Percentiles rank a stretch among this genome's conserved stretches.
Evolutionary conservation across 306 rosid genomes (phyloP).

Genomic region (Phaseolus lunatus): DNA sequence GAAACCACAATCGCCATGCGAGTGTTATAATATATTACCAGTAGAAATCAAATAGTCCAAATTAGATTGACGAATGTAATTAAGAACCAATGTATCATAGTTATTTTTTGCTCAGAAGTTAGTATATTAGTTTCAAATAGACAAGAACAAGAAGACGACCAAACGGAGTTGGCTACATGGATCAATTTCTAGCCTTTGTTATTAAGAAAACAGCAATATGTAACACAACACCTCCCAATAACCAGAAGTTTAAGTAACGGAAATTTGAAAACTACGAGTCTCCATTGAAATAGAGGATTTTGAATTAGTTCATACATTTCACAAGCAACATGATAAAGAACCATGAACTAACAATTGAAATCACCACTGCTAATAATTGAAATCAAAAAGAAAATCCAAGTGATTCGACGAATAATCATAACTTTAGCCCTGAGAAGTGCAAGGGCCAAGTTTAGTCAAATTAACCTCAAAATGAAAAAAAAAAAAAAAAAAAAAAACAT

Average conservation of each 20-base stretch:
- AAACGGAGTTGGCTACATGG: neutral
- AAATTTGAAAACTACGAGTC: slow-evolving; percentile 3
- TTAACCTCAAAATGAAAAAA: neutral
- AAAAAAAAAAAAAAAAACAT: neutral
- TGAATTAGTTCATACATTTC: neutral
- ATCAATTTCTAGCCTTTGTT: neutral
- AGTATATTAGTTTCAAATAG: neutral
- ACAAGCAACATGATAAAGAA: neutral
- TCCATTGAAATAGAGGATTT: neutral
- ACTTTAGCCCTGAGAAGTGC: neutral
- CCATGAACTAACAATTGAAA: neutral
- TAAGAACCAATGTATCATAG: no score
- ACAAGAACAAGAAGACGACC: neutral
- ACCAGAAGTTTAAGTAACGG: neutral
- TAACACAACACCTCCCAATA: neutral
- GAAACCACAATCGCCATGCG: neutral
- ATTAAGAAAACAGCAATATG: neutral
- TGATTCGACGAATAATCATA: neutral
- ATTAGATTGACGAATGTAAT: neutral
- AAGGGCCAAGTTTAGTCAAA: neutral
- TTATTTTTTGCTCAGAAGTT: neutral
- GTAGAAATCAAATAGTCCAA: neutral
- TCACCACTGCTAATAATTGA: neutral
- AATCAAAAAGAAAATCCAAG: neutral
- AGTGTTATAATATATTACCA: neutral